Conservation (phyloP, 495 filamentous ascomycete species). For the Apodospora peruviana region DNA sequence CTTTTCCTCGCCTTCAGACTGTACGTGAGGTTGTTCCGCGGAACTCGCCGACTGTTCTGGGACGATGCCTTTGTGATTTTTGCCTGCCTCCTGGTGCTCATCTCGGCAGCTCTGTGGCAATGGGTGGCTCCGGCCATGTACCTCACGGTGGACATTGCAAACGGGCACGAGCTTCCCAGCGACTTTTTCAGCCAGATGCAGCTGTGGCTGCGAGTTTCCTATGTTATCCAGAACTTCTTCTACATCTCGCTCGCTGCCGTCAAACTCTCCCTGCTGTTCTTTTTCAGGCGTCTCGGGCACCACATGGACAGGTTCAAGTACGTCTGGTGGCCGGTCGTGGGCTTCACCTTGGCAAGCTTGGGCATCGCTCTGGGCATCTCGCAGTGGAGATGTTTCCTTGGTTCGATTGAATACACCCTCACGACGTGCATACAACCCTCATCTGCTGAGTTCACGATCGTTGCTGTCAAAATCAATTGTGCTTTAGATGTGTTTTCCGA, state of each 20-base stretch:
- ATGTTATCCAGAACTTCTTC: constrained; percentile 15
- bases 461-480: constrained; percentile 18
- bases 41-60: constrained; percentile 6
- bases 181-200: not conserved
- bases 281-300: constrained; percentile 21
- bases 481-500: constrained; percentile 25
- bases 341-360: constrained; percentile 11
- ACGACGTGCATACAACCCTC: not conserved
- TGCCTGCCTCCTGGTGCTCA: constrained; percentile 3
- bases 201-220: not conserved
- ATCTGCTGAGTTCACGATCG: constrained; percentile 3
- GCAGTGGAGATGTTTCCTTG: not conserved
- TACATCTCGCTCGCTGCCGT: constrained; percentile 20
- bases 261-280: constrained; percentile 25
- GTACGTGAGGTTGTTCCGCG: not conserved
- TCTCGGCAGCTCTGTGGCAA: constrained; percentile 6
- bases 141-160: not conserved
- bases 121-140: constrained; percentile 1
- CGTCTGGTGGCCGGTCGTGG: constrained; percentile 17
- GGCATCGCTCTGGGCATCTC: not conserved
- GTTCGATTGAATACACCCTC: not conserved
- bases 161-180: not conserved
- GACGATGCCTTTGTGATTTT: constrained; percentile 9
- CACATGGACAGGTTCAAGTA: constrained; percentile 11
- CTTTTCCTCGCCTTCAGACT: constrained; percentile 5